Evolutionary conservation across 129 eudicot genomes (phyloP), one percentile per base, ranked within the genome.

Genomic region (Lactuca saligna): DNA sequence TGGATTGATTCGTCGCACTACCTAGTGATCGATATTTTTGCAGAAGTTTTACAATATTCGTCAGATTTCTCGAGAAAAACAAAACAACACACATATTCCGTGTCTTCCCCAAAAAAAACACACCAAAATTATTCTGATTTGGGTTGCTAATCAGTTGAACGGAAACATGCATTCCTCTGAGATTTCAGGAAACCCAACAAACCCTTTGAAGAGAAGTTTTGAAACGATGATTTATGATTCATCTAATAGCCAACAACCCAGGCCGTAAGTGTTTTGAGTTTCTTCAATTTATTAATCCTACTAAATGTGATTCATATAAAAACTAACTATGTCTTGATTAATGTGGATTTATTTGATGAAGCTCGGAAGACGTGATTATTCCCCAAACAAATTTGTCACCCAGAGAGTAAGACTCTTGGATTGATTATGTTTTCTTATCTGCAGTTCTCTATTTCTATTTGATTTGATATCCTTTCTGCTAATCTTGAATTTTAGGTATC

Each of bases 401-500:
- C 58, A 69, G 77, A 60, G 72, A 39, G 92, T 81, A 73, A 48
- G 83, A 61, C 20, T 11, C 12, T 11, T 50, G 7, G 57, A 39
- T 35, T 54, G 56, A 65, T 41, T 64, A 49, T 33, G 35, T 25
- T 13, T 7, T 9, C n/a, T 68, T 1, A 32, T 54, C 41, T 44
- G 15, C n/a, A 15, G 3, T 8, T 50, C 20, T 53, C 9, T 16
- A 31, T 66, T 50, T 31, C 53, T 49, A 29, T 65, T 42, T 46
- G 3, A 5, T 74, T 16, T 49, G 65, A 10, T 38, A 34, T 3
- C n/a, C n/a, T 15, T 50, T 58, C 14, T 50, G 32, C 46, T 10
- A 17, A 46, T 54, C 49, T 38, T 68, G 78, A 12, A 49, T 8
- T 8, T 48, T 66, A 90, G 97, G 74, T 84, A 80, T 61, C 83